Base-by-base conservation (phyloP, 2,329 filamentous ascomycete species). In the Triangularia setosa region DNA sequence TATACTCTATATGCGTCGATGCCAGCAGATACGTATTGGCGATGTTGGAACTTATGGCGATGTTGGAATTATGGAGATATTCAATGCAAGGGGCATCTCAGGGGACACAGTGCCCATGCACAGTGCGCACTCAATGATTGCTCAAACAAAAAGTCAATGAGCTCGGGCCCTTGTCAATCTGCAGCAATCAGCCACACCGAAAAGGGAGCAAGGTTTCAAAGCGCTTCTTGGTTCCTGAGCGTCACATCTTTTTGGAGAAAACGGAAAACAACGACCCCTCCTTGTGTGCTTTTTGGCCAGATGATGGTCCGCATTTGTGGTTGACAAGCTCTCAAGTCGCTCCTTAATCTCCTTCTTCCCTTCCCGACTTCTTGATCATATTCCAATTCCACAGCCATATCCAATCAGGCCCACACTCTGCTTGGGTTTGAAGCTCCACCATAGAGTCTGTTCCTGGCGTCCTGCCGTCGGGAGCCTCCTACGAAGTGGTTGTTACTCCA, bases 301-400 rank as follows among this genome's bases (percentile, higher is more conserved):
- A 71, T 70, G 63, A 69, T 72, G 71, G 71, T 67, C 69, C 63
- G 66, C 65, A 66, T 67, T 69, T 72, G 68, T 58, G 64, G 69
- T 71, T 71, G 71, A 72, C 71, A 67, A 72, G 64, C 71, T 72
- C 40, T 48, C 71, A 62, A 72, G 71, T 71, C 69, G 64, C 58
- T 72, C 71, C 63, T 72, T 71, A 64, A 59, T 67, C 60, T 58
- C 65, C 61, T 62, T 58, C 62, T 61, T 35, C 40, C 23, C 59
- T 25, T n/a, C 59, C 59, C 44, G 40, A 27, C 27, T 58, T 58
- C 25, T 21, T 58, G 33, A 27, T 28, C 24, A 53, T 53, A n/a
- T 7, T 5, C 48, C n/a, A 25, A 53, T 53, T 53, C 18, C 48
- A 40, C 3, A 40, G 40, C n/a, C n/a, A 33, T 48, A 25, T 64